Evolutionary conservation across 2,329 filamentous ascomycete genomes (phyloP), one percentile per base, ranked within the genome.

Genomic region (Monilinia laxa): DNA sequence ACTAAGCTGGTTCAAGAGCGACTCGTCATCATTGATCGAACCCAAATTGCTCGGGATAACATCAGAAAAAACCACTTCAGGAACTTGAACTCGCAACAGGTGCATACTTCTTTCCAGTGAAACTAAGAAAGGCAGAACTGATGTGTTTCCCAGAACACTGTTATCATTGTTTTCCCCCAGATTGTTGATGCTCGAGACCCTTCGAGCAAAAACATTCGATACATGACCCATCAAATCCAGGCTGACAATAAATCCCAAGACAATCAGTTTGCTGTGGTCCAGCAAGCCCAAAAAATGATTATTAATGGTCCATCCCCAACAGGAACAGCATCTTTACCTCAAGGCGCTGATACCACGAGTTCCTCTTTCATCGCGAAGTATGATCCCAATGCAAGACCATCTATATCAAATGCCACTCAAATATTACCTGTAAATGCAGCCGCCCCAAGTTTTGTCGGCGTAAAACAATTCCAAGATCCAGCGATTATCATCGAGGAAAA

Each of bases 31-130:
- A 64, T 70, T 28, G 65, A 70, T 64, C 57, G 60, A 49, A 68
- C 52, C 35, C 65, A 65, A 40, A 49, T 49, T 57, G 71, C 69
- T 16, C 67, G 69, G 31, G 74, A 75, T 49, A 75, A 75, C 51
- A 71, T 75, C 62, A 73, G 74, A 35, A 72, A 66, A 60, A 76
- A 76, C 53, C 73, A 75, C 23, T 73, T 72, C 68, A 70, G 65
- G 31, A 72, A 70, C 51, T 67, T 68, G 56, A 73, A 75, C 66
- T 69, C 59, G 47, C 69, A 73, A 45, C 71, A 72, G 62, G 74
- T 76, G 69, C 49, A 70, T 71, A 31, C 14, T 28, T 4, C n/a
- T 6, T 18, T 52, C 14, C 4, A 9, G 31, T 25, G 25, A 7
- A 11, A 38, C 4, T 12, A 9, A 6, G 14, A 35, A 31, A 11